Percentiles rank a stretch among this genome's conserved stretches.
These are phyloP conservation scores for Lactarius sp. DNA, from an alignment of 768 basidiomycete genomes.

Conservation along the genomic window DNA sequence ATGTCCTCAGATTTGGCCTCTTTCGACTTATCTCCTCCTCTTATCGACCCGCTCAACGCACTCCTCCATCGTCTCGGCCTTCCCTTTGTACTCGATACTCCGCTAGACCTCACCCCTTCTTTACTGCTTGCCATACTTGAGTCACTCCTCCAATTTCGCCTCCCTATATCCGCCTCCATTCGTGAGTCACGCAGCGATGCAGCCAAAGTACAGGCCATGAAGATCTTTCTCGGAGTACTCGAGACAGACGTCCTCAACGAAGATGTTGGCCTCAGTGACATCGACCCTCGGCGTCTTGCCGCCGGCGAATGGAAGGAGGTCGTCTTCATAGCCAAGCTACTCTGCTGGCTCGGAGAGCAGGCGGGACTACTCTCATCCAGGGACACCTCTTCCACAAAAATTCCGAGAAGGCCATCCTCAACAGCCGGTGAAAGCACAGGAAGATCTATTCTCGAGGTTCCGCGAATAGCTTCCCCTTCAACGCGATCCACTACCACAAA, in stretches of 20 bases:
- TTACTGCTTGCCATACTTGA: slow-evolving; percentile 69
- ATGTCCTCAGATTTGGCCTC: slow-evolving; percentile 18
- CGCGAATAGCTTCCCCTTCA: slow-evolving; percentile 27
- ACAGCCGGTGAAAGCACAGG: neutral
- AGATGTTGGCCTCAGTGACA: slow-evolving; percentile 58
- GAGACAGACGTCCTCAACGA: slow-evolving; percentile 56
- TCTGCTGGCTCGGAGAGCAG: slow-evolving; percentile 63
- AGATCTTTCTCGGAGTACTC: slow-evolving; percentile 70
- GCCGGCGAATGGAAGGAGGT: slow-evolving; percentile 62
- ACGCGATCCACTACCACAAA: slow-evolving; percentile 36
- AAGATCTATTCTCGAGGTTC: slow-evolving; percentile 2
- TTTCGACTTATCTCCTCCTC: slow-evolving; percentile 16
- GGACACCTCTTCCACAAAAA: slow-evolving; percentile 2
- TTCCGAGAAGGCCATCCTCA: slow-evolving; percentile 15
- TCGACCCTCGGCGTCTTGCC: slow-evolving; percentile 64
- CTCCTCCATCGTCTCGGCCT: slow-evolving; percentile 32
- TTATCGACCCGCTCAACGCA: slow-evolving; percentile 30
- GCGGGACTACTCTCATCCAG: slow-evolving; percentile 34
- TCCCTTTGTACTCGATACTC: slow-evolving; percentile 34
- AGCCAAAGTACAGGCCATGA: slow-evolving; percentile 58
- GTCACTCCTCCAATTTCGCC: slow-evolving; percentile 48
- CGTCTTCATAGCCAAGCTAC: slow-evolving; percentile 57
- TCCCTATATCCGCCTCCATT: slow-evolving; percentile 41
- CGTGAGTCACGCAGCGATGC: slow-evolving; percentile 35
- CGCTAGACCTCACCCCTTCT: slow-evolving; percentile 61